Evolutionary conservation across 305 asterid species (phyloP).

Genomic region (Solanum hybrid): DNA sequence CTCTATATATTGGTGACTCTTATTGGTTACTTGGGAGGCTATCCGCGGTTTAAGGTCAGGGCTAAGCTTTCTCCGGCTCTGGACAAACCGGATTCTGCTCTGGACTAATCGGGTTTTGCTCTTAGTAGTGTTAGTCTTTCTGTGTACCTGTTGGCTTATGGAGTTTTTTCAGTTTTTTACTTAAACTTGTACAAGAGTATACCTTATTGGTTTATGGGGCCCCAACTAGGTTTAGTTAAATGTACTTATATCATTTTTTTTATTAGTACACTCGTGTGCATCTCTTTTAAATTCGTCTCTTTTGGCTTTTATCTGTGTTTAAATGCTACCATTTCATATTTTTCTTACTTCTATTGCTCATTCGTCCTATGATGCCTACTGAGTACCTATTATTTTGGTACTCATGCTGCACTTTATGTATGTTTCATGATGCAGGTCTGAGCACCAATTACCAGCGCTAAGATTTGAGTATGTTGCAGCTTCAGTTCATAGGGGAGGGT

Average conservation of each 20-base stretch:
- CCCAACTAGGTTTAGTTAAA: background rate
- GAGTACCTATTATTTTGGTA: background rate
- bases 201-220: background rate
- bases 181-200: background rate
- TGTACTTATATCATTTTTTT: background rate
- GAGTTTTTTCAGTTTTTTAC: background rate
- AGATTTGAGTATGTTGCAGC: background rate
- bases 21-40: background rate
- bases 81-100: background rate
- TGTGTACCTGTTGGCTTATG: background rate
- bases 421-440: background rate
- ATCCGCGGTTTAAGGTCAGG: background rate
- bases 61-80: background rate
- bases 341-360: background rate
- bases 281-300: background rate
- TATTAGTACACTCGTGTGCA: background rate
- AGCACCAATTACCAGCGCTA: background rate
- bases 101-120: background rate
- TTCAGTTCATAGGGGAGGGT: background rate
- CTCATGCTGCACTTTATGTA: background rate
- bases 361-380: background rate
- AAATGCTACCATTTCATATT: background rate
- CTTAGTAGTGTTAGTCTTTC: background rate
- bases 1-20: background rate
- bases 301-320: background rate